Conservation (phyloP, 2,329 filamentous ascomycete genomes). For the Claviceps fusiformis region DNA sequence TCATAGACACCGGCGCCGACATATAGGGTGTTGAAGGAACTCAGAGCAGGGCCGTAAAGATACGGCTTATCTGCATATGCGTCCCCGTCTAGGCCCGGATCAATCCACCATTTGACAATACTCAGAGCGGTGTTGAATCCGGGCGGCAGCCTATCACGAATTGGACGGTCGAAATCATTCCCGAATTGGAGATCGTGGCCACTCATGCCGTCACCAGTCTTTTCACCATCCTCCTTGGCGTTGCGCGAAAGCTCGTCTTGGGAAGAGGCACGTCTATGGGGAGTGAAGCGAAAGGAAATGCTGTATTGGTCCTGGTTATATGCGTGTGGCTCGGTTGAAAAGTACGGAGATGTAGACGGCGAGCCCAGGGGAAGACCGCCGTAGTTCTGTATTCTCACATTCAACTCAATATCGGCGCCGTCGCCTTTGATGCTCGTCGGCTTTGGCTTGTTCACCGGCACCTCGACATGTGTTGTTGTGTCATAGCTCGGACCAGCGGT, state of each 20-base stretch:
- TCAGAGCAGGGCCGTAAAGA: conserved; percentile 70
- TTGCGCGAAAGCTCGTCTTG: conserved; percentile 1
- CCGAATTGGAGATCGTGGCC: conserved; percentile 75
- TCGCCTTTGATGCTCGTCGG: conserved; percentile 49
- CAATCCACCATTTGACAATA: conserved; percentile 80
- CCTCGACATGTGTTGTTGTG: conserved; percentile 51
- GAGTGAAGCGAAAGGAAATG: conserved; percentile 65
- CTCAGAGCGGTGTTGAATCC: conserved; percentile 76
- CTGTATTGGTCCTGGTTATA: conserved; percentile 66
- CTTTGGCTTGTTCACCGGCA: conserved; percentile 60
- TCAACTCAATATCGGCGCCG: conserved; percentile 52
- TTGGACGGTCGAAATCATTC: conserved; percentile 88
- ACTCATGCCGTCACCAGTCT: conserved; percentile 36
- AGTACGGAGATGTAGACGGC: conserved; percentile 62
- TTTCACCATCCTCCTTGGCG: background rate
- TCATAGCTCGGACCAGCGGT: conserved; percentile 73
- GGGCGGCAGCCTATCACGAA: conserved; percentile 71
- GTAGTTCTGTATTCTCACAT: conserved; percentile 58
- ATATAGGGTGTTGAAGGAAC: conserved; percentile 64
- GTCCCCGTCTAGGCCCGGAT: conserved; percentile 83
- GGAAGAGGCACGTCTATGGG: conserved; percentile 32
- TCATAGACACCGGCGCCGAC: conserved; percentile 43
- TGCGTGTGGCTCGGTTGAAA: conserved; percentile 53
- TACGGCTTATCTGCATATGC: conserved; percentile 77
- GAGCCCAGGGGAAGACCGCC: conserved; percentile 58